phyloP scores from a whole-genome alignment of 1,139 yeast genomes.

The Meyerozyma smithsonii region DNA sequence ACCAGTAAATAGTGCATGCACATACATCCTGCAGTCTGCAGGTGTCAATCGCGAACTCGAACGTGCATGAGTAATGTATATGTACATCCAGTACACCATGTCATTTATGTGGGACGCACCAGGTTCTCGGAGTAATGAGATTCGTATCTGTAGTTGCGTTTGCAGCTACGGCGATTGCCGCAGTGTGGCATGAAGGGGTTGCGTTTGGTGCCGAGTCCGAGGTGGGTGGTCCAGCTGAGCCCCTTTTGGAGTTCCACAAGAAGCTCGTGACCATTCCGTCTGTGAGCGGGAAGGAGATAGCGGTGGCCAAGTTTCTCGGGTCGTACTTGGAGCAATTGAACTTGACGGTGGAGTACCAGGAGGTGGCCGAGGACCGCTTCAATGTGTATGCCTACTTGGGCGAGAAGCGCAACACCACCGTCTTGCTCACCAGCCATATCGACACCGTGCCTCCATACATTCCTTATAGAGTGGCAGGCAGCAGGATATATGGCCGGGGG shows the following conservation, averaged over 20 bases:
- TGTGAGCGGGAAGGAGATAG: conserved; percentile 28
- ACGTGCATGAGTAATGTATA: too few species aligned
- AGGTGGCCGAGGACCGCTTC: conserved; percentile 25
- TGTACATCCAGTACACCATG: too few species aligned
- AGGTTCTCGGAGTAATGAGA: background rate
- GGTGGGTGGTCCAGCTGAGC: too few species aligned
- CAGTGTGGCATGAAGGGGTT: background rate
- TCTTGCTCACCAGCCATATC: conserved; percentile 58
- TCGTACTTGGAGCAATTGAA: conserved; percentile 37
- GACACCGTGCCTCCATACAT: conserved; percentile 71
- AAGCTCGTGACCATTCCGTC: conserved; percentile 33
- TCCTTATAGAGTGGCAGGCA: conserved; percentile 47
- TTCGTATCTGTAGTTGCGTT: background rate
- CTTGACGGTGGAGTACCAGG: conserved; percentile 46
- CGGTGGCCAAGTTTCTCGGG: conserved; percentile 28
- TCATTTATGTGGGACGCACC: too few species aligned
- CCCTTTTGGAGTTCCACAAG: conserved; percentile 26
- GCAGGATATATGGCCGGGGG: conserved; percentile 59
- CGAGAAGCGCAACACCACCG: conserved; percentile 37
- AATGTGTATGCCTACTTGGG: conserved; percentile 60
- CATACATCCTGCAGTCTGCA: too few species aligned
- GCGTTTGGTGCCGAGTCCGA: background rate
- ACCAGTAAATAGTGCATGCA: too few species aligned
- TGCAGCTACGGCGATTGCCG: too few species aligned
- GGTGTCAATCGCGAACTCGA: too few species aligned